These are phyloP conservation scores for Fusarium abutilonis DNA, from an alignment of 2,329 filamentous ascomycete genomes.

Conservation along the genomic window DNA sequence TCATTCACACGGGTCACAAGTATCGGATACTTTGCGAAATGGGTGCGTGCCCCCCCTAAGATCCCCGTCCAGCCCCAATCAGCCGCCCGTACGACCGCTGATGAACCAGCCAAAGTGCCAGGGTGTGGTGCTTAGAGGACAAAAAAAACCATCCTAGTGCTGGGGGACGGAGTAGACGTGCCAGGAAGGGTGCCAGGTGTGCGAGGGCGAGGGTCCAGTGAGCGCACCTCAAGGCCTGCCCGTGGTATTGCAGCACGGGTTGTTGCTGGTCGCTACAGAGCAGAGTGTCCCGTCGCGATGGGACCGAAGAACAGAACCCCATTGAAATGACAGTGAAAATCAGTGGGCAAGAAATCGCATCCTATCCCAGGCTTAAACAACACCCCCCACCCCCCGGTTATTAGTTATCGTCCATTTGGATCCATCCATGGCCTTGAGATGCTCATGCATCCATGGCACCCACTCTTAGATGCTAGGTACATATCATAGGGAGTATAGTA, in stretches of 20 bases:
- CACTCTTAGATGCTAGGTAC: slow-evolving; percentile 4
- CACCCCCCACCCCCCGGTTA: slow-evolving; percentile 31
- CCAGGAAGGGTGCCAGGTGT: slow-evolving; percentile 25
- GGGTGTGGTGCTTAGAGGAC: slow-evolving; percentile 33
- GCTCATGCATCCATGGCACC: slow-evolving; percentile 17
- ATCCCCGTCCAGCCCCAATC: slow-evolving; percentile 35
- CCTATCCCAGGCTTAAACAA: slow-evolving; percentile 17
- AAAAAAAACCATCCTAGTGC: slow-evolving; percentile 26
- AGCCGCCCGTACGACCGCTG: slow-evolving; percentile 39
- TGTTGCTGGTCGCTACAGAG: slow-evolving; percentile 17
- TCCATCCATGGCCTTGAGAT: slow-evolving; percentile 13
- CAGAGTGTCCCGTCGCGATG: slow-evolving; percentile 25
- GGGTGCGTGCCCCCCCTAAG: slow-evolving; percentile 27
- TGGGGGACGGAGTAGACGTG: slow-evolving; percentile 34
- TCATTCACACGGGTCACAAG: slow-evolving; percentile 33
- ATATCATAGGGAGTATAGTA: slow-evolving; percentile 39
- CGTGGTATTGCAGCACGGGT: slow-evolving; percentile 1
- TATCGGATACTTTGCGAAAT: slow-evolving; percentile 38
- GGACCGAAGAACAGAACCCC: slow-evolving; percentile 7
- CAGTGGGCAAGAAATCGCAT: slow-evolving; percentile 21
- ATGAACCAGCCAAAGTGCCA: slow-evolving; percentile 42
- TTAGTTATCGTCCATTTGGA: slow-evolving; percentile 12
- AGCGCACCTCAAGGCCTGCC: slow-evolving; percentile 18
- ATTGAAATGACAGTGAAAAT: slow-evolving; percentile 23
- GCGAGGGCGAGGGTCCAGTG: slow-evolving; percentile 10